Conservation (phyloP, 805 yeast genomes). For the Candida rishiriensis region DNA sequence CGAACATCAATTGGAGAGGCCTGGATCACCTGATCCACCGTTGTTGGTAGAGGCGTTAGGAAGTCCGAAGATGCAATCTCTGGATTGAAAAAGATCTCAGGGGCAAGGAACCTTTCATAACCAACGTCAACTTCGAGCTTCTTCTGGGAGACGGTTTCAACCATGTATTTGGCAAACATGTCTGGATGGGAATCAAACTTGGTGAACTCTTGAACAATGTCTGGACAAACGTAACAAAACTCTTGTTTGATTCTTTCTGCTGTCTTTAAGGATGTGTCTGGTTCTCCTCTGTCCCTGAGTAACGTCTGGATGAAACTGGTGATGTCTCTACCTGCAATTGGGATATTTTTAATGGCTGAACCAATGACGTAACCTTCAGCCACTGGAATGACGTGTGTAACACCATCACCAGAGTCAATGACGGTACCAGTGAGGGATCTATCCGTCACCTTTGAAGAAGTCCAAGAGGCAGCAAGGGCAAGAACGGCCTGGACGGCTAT, state of each 20-base stretch:
- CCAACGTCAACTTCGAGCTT: slow-evolving; percentile 84
- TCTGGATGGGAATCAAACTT: slow-evolving; percentile 93
- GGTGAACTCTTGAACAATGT: slow-evolving; percentile 92
- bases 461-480: slow-evolving; percentile 99
- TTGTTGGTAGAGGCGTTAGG: slow-evolving; percentile 93
- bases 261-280: slow-evolving; percentile 87
- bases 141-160: slow-evolving; percentile 70
- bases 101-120: slow-evolving; percentile 95
- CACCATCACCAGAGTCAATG: slow-evolving; percentile 98
- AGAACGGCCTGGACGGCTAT: slow-evolving; percentile 98
- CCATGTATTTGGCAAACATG: slow-evolving; percentile 88
- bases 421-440: slow-evolving; percentile 97
- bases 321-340: slow-evolving; percentile 98
- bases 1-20: slow-evolving; percentile 97
- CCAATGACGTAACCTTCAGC: slow-evolving; percentile 99
- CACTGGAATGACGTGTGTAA: slow-evolving; percentile 97
- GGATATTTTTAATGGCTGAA: slow-evolving; percentile 93
- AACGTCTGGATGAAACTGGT: slow-evolving; percentile 89
- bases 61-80: slow-evolving; percentile 95
- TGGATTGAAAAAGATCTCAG: slow-evolving; percentile 98
- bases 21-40: slow-evolving; percentile 93
- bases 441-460: slow-evolving; percentile 90
- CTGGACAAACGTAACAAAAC: slow-evolving; percentile 96
- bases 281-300: slow-evolving; percentile 95
- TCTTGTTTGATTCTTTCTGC: slow-evolving; percentile 97